Conservation (phyloP, 2,329 filamentous ascomycete genomes). For the Neopestalotiopsis sp. region DNA sequence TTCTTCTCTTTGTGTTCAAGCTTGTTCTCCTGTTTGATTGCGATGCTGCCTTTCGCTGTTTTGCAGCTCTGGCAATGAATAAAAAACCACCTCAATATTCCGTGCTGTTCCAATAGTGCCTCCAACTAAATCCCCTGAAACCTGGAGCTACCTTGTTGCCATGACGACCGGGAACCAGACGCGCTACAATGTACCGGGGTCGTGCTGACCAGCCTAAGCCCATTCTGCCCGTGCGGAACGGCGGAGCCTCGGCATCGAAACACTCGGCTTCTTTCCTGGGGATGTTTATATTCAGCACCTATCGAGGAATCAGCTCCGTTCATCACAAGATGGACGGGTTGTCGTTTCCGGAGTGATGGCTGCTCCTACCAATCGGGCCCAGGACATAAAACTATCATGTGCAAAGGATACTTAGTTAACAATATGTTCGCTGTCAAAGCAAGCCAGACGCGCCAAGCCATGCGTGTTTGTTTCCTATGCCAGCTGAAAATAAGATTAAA, state of each 20-base stretch:
- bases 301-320: slow-evolving; percentile 3
- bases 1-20: background rate
- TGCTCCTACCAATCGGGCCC: background rate
- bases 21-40: background rate
- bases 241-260: slow-evolving; percentile 23
- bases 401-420: background rate
- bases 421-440: slow-evolving; percentile 3
- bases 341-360: slow-evolving; percentile 1
- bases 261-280: background rate
- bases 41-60: background rate
- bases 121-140: slow-evolving; percentile 31
- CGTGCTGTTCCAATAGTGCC: slow-evolving; percentile 18
- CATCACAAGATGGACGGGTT: background rate
- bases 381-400: background rate
- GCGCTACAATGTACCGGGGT: slow-evolving; percentile 24
- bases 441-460: background rate
- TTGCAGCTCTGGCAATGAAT: background rate
- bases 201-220: slow-evolving; percentile 21
- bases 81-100: background rate
- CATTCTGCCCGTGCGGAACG: slow-evolving; percentile 27
- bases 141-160: slow-evolving; percentile 27
- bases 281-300: background rate
- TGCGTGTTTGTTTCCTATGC: background rate
- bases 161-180: slow-evolving; percentile 30
- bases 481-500: slow-evolving; percentile 16